These are phyloP conservation scores for Lactifluus piperatus DNA, from an alignment of 768 basidiomycete species.

Conservation along the genomic window DNA sequence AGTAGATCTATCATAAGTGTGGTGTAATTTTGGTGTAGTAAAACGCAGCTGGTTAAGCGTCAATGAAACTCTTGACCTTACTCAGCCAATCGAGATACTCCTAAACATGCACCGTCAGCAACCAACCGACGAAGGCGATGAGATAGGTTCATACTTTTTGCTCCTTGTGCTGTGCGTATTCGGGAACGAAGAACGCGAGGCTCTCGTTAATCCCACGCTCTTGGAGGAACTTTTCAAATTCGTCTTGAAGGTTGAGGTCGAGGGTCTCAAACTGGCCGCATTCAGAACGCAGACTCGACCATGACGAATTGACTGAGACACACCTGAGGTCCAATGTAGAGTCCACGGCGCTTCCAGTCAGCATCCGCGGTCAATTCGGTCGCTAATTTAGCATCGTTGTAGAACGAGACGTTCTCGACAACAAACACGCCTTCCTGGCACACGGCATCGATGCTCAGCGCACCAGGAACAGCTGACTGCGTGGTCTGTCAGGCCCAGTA, in stretches of 20 bases:
- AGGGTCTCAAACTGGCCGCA: slow-evolving; percentile 73
- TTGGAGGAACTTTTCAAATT: slow-evolving; percentile 81
- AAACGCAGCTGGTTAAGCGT: slow-evolving; percentile 32
- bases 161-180: slow-evolving; percentile 86
- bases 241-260: slow-evolving; percentile 79
- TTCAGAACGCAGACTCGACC: background rate
- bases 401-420: slow-evolving; percentile 88
- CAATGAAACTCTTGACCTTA: slow-evolving; percentile 76
- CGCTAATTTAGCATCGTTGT: slow-evolving; percentile 61
- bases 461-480: slow-evolving; percentile 48
- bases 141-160: slow-evolving; percentile 57
- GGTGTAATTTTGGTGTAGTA: slow-evolving; percentile 5
- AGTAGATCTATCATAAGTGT: background rate
- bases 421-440: slow-evolving; percentile 73
- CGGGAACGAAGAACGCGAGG: slow-evolving; percentile 80
- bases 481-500: background rate
- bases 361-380: slow-evolving; percentile 78
- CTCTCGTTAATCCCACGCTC: slow-evolving; percentile 84
- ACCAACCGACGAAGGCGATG: background rate
- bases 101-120: slow-evolving; percentile 30
- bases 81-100: slow-evolving; percentile 90
- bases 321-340: slow-evolving; percentile 89
- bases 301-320: slow-evolving; percentile 20
- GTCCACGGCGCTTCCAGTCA: slow-evolving; percentile 86
- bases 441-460: slow-evolving; percentile 70